Evolutionary conservation across 2,329 filamentous ascomycete species (phyloP), one percentile per base, ranked within the genome.

Genomic region (Tolypocladium pustulatum): DNA sequence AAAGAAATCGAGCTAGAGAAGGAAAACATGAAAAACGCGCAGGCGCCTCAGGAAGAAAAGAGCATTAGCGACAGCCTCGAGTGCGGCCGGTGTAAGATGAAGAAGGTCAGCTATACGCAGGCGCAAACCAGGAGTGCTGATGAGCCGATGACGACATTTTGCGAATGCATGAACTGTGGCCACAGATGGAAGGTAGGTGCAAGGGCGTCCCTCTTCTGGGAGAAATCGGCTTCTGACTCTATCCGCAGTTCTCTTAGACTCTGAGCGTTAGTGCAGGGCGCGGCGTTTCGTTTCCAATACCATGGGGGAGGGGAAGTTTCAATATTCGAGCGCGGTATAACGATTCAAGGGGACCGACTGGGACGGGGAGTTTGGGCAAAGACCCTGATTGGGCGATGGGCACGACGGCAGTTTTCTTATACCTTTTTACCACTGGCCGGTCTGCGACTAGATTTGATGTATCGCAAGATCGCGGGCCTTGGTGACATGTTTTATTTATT

Each of bases 11-110:
- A 85, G 72, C 81, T 96, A 56, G 82, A 91, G 71, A 85, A 89
- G 75, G 91, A 97, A 75, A 99, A 99, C 75, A 92, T 97, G 89
- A 91, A 91, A 78, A 91, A 93, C 74, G 91, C 94, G 1, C 95
- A 97, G 86, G 92, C 96, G 13, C 90, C 93, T 59, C 89, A 92
- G 80, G 89, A 86, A 22, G 88, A 96, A 75, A 94, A 91, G 81
- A 92, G 88, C 70, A 91, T 97, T 76, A 91, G 87, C 71, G 88
- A 89, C 71, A 90, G 87, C 59, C 81, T 97, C 68, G 87, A 90
- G 75, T 99, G 94, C 76, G 85, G 91, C 69, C 92, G 91, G 74
- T 99, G 94, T 76, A 89, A 89, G 67, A 82, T 96, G 81, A 92
- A 89, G 79, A 92, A 91, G 80, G 94, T 97, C 70, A 91, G 88